A percentile compares a stretch with the other conserved stretches of the same genome.
Conservation (phyloP, 495 filamentous ascomycete genomes). For the Tuber aestivum region DNA sequence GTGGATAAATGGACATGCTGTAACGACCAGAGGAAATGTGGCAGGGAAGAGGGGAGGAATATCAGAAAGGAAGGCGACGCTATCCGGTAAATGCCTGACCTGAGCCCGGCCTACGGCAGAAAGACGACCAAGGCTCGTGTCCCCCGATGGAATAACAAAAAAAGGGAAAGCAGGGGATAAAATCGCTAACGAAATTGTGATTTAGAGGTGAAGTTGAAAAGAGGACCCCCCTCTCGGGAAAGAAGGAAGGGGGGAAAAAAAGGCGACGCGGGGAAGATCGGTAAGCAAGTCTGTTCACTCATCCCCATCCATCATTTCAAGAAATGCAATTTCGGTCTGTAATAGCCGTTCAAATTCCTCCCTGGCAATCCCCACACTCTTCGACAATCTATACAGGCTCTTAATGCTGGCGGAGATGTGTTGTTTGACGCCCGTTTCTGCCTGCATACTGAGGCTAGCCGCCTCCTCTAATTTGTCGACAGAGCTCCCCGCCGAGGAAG, state of each 20-base stretch:
- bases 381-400: conserved; percentile 76
- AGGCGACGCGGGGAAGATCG: neutral
- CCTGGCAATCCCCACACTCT: conserved; percentile 70
- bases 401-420: conserved; percentile 84
- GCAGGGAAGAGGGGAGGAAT: neutral
- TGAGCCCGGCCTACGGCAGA: neutral
- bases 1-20: neutral
- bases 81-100: neutral
- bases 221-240: neutral
- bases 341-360: conserved; percentile 79
- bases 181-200: neutral
- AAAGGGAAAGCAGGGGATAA: neutral
- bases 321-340: conserved; percentile 68
- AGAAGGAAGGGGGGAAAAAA: neutral
- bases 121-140: neutral
- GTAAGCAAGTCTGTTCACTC: conserved; percentile 31
- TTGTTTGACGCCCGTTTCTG: conserved; percentile 76
- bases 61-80: neutral
- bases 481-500: conserved; percentile 44
- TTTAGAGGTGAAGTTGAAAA: neutral
- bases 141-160: neutral
- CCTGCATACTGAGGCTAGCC: conserved; percentile 59
- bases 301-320: conserved; percentile 70
- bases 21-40: neutral
- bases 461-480: conserved; percentile 63